phyloP scores from a whole-genome alignment of 371 early-diverging fungal genomes.

The Dipsacomyces acuminosporus region DNA sequence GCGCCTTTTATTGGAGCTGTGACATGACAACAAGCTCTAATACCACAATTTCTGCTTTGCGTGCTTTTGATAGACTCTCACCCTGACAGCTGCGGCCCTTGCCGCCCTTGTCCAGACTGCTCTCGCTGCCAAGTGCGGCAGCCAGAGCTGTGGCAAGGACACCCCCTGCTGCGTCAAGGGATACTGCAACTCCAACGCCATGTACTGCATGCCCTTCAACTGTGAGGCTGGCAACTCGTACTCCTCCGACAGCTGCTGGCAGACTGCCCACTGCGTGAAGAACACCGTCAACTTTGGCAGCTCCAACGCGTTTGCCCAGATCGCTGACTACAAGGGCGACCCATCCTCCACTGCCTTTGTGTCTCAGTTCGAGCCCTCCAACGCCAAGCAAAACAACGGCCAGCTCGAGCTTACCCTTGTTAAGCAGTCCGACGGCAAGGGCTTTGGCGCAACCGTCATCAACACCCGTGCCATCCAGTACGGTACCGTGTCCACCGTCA shows the following conservation, averaged over 20 bases:
- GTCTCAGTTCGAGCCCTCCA: slow-evolving; percentile 53
- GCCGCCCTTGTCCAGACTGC: slow-evolving; percentile 38
- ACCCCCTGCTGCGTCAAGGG: slow-evolving; percentile 50
- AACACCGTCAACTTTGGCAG: slow-evolving; percentile 40
- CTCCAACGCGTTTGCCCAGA: slow-evolving; percentile 42
- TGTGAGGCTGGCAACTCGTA: slow-evolving; percentile 56
- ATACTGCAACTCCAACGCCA: slow-evolving; percentile 41
- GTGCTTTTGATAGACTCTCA: slow-evolving; percentile 21
- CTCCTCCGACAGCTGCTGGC: slow-evolving; percentile 50
- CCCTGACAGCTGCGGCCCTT: slow-evolving; percentile 26
- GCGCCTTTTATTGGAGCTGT: too few relatives aligned
- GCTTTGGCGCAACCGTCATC: slow-evolving; percentile 60
- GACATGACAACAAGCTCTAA: too few relatives aligned
- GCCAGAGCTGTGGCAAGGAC: slow-evolving; percentile 42
- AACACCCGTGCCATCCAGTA: slow-evolving; percentile 52
- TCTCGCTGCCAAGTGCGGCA: slow-evolving; percentile 40
- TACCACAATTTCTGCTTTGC: not conserved
- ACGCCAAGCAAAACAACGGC: slow-evolving; percentile 48
- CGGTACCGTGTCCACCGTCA: slow-evolving; percentile 53
- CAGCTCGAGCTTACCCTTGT: slow-evolving; percentile 48
- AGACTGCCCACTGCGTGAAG: slow-evolving; percentile 50
- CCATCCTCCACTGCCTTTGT: slow-evolving; percentile 51
- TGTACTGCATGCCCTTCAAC: slow-evolving; percentile 47
- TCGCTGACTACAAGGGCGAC: slow-evolving; percentile 52
- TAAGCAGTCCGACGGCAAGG: slow-evolving; percentile 47